Conservation (phyloP, 2,329 filamentous ascomycete genomes). For the Cercospora sp. region DNA sequence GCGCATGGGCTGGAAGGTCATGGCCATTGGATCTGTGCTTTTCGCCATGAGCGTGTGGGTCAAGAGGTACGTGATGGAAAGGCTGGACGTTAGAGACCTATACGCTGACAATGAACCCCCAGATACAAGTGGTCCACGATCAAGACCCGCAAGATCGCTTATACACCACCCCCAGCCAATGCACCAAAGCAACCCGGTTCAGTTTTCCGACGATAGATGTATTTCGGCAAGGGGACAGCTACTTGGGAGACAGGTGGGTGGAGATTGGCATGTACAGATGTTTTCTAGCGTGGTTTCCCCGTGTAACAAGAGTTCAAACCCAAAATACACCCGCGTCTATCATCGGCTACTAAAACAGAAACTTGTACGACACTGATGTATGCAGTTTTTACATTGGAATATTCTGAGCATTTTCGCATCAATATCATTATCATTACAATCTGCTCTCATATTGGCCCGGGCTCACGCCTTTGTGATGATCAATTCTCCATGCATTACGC, state of each 20-base stretch:
- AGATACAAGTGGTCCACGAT: constrained; percentile 95
- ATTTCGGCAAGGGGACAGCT: constrained; percentile 6
- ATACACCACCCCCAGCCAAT: constrained; percentile 27
- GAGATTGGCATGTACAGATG: constrained; percentile 29
- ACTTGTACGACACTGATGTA: constrained; percentile 1
- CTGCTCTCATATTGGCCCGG: neutral
- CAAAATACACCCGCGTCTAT: constrained; percentile 12
- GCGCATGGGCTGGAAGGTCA: constrained; percentile 98
- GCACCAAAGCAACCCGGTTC: constrained; percentile 27
- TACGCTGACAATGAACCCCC: constrained; percentile 34
- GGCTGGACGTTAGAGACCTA: neutral
- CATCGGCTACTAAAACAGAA: neutral
- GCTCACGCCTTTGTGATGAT: constrained; percentile 30
- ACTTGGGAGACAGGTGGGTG: constrained; percentile 11
- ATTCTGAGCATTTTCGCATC: neutral
- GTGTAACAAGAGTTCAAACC: constrained; percentile 28
- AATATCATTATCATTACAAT: neutral
- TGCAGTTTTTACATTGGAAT: neutral
- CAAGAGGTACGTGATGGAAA: constrained; percentile 64
- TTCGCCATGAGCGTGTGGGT: constrained; percentile 92
- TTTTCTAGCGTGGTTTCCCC: constrained; percentile 30
- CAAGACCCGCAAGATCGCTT: constrained; percentile 84
- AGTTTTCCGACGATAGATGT: constrained; percentile 32
- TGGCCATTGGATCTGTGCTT: constrained; percentile 75
- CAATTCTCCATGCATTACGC: constrained; percentile 47